Evolutionary conservation across 768 basidiomycete species (phyloP), one percentile per base, ranked within the genome.

Genomic region (Nevesoporus exiguus): DNA sequence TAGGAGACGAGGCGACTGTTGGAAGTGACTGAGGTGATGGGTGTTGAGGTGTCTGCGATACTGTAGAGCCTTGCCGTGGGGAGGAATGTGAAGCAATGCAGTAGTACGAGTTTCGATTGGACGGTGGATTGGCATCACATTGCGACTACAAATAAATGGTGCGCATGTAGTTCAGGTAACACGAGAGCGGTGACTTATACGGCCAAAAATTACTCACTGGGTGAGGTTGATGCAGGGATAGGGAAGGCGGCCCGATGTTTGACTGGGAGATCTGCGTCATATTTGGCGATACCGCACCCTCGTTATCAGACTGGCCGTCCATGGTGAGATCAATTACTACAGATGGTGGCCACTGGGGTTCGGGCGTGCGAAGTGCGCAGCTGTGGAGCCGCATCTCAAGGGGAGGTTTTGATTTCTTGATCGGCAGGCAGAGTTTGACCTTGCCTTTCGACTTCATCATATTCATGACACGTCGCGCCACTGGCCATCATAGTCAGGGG

Each of bases 381-480:
- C 59, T 61, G 19, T 29, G 59, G 13, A 63, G 58, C 22, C 54
- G 66, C 54, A 49, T 53, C 44, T 49, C 34, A 6, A 61, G 62
- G 19, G 67, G 49, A 54, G 9, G 30, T 17, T 54, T 54, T 36
- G 60, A 49, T 45, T 57, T 60, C 47, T 57, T 64, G 31, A 50
- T 30, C 10, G 57, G 64, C 14, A 59, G 51, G 48, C 24, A 52
- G 7, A 64, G 47, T 47, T 64, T 62, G 4, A 68, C 60, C 47
- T 57, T 69, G 30, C 64, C 66, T 27, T 64, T 68, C 11, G 64
- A 70, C 40, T 52, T 61, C 64, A 68, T 66, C 45, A 49, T 52
- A 7, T 52, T 59, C 30, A 67, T 68, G n/a, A 66, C 51, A 29
- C 52, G 61, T 21, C 58, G 61, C 13, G 67, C 64, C 66, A 68